Evolutionary conservation across 2,329 filamentous ascomycete species (phyloP).

Genomic region (Diplodia scrobiculata): DNA sequence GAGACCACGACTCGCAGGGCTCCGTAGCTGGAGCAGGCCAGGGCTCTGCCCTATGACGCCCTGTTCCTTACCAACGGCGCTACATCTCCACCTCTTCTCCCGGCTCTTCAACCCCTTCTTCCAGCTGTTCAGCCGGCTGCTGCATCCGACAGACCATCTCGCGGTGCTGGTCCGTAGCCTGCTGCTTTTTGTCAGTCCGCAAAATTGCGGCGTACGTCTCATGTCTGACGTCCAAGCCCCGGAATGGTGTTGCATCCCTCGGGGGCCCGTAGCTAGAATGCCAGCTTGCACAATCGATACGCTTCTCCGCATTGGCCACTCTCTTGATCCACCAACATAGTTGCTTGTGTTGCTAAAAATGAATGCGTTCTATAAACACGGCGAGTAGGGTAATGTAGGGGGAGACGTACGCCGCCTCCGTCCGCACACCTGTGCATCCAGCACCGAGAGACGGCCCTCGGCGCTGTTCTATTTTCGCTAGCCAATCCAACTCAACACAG

Average conservation of each 20-base stretch:
- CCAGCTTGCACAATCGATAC: background rate
- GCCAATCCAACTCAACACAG: slow-evolving; percentile 5
- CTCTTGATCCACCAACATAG: background rate
- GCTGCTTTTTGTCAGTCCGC: background rate
- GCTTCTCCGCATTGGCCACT: background rate
- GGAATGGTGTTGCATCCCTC: background rate
- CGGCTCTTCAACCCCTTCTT: background rate
- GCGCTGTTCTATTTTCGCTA: slow-evolving; percentile 46
- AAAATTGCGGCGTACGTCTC: background rate
- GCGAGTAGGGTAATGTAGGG: slow-evolving; percentile 7
- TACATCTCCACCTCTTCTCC: slow-evolving; percentile 47
- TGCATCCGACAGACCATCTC: background rate
- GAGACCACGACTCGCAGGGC: slow-evolving; percentile 59
- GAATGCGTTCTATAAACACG: slow-evolving; percentile 11
- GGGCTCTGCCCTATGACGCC: slow-evolving; percentile 57
- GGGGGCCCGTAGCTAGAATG: background rate
- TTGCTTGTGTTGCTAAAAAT: background rate
- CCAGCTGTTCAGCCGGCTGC: background rate
- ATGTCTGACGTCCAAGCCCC: background rate
- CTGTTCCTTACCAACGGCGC: slow-evolving; percentile 69
- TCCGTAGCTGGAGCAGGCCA: slow-evolving; percentile 68
- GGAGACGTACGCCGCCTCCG: background rate
- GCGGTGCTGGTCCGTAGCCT: too few relatives aligned
- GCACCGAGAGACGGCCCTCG: background rate
- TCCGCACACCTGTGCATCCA: slow-evolving; percentile 50